Evolutionary conservation across 2,329 filamentous ascomycete species (phyloP), one percentile per base, ranked within the genome.

Genomic region (Hypoxylon sp.): DNA sequence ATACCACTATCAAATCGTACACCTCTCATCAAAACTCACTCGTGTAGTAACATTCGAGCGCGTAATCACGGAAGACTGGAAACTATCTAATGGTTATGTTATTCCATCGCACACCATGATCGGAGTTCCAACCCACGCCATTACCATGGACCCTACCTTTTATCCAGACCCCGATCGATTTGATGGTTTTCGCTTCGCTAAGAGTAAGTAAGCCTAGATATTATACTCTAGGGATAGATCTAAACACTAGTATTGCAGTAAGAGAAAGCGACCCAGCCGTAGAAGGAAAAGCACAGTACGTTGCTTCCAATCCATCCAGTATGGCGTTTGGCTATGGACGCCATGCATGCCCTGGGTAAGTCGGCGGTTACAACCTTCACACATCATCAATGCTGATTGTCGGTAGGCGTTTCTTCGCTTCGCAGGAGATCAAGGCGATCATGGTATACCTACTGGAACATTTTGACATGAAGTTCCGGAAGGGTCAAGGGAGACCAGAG

Each of bases 341-440:
- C 2, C 67, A 71, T 36, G 70, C 71, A 0, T 75, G 72, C 35
- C 72, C 72, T 0, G 72, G 72, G 0, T n/a, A n/a, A n/a, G n/a
- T n/a, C n/a, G n/a, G n/a, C n/a, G n/a, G n/a, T n/a, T n/a, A n/a
- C n/a, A n/a, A n/a, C n/a, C n/a, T n/a, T n/a, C n/a, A n/a, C n/a
- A n/a, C n/a, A n/a, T n/a, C n/a, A n/a, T n/a, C n/a, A n/a, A n/a
- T n/a, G n/a, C n/a, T n/a, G n/a, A n/a, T n/a, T n/a, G n/a, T n/a
- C n/a, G n/a, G n/a, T n/a, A n/a, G n/a, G n/a, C 56, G 72, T 1
- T 72, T 72, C 57, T 74, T 74, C 54, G 70, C 69, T 2, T 61
- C 58, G 4, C 65, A 68, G 16, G 66, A 71, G 50, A 69, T 74
- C 29, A 74, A 75, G 65, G 45, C 57, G 6, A 53, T 67, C 15